Conservation (phyloP, 2,329 filamentous ascomycete genomes). For the Neonectria neomacrospora region DNA sequence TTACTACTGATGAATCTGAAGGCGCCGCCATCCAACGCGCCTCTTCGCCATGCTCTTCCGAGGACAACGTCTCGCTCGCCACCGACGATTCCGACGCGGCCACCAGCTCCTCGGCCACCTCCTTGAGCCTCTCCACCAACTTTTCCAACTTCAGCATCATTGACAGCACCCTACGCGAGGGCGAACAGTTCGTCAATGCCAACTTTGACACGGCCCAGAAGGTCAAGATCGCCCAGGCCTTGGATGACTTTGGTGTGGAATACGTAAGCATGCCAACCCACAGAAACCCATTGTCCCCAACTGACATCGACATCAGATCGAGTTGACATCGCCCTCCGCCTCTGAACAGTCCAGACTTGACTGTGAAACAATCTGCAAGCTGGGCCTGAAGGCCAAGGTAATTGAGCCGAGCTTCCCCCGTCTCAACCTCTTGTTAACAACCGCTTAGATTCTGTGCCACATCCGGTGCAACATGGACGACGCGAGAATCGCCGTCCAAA, state of each 20-base stretch:
- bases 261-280: slow-evolving; percentile 6
- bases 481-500: slow-evolving; percentile 83
- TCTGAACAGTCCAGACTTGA: slow-evolving; percentile 87
- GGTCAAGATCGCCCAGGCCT: slow-evolving; percentile 28
- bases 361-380: slow-evolving; percentile 92
- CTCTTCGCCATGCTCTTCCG: neutral
- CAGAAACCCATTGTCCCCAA: slow-evolving; percentile 38
- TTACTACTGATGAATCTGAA: neutral
- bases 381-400: slow-evolving; percentile 76
- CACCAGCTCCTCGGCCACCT: neutral
- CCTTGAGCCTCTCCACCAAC: slow-evolving; percentile 23
- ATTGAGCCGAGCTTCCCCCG: slow-evolving; percentile 65
- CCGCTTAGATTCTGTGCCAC: slow-evolving; percentile 31
- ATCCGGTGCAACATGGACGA: slow-evolving; percentile 50
- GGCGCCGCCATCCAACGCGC: too few relatives aligned
- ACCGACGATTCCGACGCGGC: neutral
- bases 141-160: slow-evolving; percentile 42
- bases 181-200: slow-evolving; percentile 68
- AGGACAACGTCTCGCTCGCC: neutral
- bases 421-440: neutral
- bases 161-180: slow-evolving; percentile 42
- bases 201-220: slow-evolving; percentile 75
- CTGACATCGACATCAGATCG: slow-evolving; percentile 49
- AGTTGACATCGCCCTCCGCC: slow-evolving; percentile 87
- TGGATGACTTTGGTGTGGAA: neutral